Percentiles rank a stretch among this genome's conserved stretches.
Conservation (phyloP, 345 rosid species). For the Bretschneidera sinensis region DNA sequence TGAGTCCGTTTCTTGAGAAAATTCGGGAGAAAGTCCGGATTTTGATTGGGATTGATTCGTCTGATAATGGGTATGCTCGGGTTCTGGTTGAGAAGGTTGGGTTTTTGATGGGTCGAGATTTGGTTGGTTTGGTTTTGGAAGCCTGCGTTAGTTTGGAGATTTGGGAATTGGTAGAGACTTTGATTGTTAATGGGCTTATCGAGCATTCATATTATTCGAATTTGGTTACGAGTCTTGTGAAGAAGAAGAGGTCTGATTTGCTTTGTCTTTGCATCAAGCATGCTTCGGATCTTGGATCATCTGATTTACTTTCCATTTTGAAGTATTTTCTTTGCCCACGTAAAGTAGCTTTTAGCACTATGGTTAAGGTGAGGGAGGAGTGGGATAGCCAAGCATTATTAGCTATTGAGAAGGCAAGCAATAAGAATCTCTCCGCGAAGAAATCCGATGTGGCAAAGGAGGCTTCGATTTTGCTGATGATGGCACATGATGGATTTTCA, state of each 20-base stretch:
- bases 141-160: slow-evolving; percentile 52
- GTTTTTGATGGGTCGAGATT: slow-evolving; percentile 48
- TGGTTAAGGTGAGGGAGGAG: slow-evolving; percentile 62
- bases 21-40: slow-evolving; percentile 33
- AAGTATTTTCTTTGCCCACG: slow-evolving; percentile 75
- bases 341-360: slow-evolving; percentile 42
- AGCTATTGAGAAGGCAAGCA: slow-evolving; percentile 46
- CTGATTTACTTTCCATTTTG: slow-evolving; percentile 58
- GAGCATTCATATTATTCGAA: slow-evolving; percentile 44
- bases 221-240: slow-evolving; percentile 45
- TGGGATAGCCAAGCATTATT: slow-evolving; percentile 65
- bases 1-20: slow-evolving; percentile 57
- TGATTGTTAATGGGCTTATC: slow-evolving; percentile 46
- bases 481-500: slow-evolving; percentile 75
- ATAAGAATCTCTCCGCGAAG: slow-evolving; percentile 30
- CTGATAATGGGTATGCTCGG: slow-evolving; percentile 20
- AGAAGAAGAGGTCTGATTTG: slow-evolving; percentile 61
- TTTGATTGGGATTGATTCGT: slow-evolving; percentile 20
- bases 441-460: slow-evolving; percentile 47
- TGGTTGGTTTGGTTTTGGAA: slow-evolving; percentile 59
- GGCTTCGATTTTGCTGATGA: slow-evolving; percentile 74
- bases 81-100: slow-evolving; percentile 37
- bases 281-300: slow-evolving; percentile 57
- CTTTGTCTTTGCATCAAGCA: slow-evolving; percentile 54
- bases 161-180: slow-evolving; percentile 64